Percentiles rank a stretch among this genome's conserved stretches.
Evolutionary conservation across 1,139 yeast species (phyloP).

Genomic region (Debaryomyces psychrophilus): DNA sequence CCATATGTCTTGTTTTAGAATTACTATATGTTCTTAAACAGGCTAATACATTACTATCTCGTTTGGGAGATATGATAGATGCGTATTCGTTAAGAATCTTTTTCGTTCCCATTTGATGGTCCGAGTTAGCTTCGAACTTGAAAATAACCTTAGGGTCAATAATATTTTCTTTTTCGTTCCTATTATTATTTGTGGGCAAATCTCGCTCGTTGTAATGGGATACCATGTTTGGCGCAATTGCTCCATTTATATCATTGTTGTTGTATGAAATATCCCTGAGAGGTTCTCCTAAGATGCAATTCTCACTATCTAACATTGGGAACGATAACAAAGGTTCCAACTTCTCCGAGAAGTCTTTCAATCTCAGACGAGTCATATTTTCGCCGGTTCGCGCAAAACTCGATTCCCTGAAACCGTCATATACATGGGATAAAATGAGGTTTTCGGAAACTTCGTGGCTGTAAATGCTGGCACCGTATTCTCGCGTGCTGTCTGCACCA

Average conservation of each 20-base stretch:
- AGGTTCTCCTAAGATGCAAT: background rate
- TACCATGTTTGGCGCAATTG: background rate
- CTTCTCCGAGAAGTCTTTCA: background rate
- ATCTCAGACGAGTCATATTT: background rate
- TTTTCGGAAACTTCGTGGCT: no score
- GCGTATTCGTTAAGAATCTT: background rate
- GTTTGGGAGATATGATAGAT: background rate
- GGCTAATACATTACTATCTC: background rate
- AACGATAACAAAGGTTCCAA: background rate
- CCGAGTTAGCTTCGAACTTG: background rate
- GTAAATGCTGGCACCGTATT: no score
- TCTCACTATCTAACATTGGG: background rate
- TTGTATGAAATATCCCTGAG: background rate
- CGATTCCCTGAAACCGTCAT: background rate
- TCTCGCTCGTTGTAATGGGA: background rate
- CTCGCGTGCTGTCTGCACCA: no score
- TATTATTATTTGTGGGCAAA: background rate
- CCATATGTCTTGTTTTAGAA: background rate
- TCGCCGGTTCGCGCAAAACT: background rate
- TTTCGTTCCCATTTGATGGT: background rate
- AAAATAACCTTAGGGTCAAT: conserved; percentile 8
- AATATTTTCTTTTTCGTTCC: conserved; percentile 4
- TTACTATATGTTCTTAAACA: background rate
- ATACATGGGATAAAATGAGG: background rate
- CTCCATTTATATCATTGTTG: background rate